Conservation (phyloP, 208 protist species). For the Novymonas esmeraldas region DNA sequence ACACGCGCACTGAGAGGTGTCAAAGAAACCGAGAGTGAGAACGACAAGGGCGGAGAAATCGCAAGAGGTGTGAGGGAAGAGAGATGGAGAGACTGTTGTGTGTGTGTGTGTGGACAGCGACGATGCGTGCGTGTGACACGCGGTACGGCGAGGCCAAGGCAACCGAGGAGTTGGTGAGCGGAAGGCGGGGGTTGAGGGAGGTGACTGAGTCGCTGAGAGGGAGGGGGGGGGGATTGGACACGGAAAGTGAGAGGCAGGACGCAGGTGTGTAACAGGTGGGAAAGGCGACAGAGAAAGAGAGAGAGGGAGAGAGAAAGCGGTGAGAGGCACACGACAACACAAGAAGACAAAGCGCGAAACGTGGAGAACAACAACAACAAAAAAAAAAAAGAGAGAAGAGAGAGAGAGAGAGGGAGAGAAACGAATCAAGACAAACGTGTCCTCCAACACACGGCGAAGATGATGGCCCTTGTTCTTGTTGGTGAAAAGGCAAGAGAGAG, state of each 20-base stretch:
- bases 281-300: background rate
- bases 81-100: background rate
- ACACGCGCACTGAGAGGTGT: too few species aligned
- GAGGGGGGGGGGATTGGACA: too few species aligned
- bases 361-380: background rate
- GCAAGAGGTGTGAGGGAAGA: background rate
- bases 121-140: too few species aligned
- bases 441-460: too few species aligned
- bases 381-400: background rate
- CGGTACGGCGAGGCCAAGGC: too few species aligned
- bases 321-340: too few species aligned
- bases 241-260: background rate
- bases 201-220: too few species aligned
- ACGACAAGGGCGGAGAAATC: background rate
- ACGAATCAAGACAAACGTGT: background rate
- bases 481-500: too few species aligned
- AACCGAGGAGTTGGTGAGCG: background rate
- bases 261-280: background rate
- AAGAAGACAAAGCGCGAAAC: background rate
- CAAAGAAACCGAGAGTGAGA: too few species aligned
- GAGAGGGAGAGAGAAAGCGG: too few species aligned
- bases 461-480: too few species aligned
- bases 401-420: conserved; percentile 2
- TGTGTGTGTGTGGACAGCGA: too few species aligned
- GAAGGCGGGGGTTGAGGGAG: background rate